Base-by-base conservation (phyloP, 164 flowering plant genomes). In the Vitis riparia region DNA sequence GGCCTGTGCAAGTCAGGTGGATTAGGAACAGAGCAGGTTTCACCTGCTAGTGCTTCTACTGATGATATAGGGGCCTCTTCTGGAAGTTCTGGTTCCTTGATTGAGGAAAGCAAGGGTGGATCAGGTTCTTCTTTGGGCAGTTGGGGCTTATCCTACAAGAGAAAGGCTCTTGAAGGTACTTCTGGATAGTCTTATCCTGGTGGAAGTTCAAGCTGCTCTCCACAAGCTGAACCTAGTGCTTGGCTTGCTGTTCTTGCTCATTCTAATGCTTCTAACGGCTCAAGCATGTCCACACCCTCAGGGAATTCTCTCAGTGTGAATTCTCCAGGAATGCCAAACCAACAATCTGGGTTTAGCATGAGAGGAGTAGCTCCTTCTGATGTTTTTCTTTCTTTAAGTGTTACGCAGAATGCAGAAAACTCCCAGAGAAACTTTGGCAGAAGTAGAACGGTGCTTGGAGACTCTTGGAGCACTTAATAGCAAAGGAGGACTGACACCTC, bases 391-490 rank as follows among this genome's bases (percentile, higher is more conserved):
- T 72, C 84, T 44, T 64, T 64, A 53, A 60, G 72, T 67, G 56
- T 68, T 32, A 68, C 17, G 17, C 76, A 3, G 74, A 71, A 68
- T 68, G 62, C 62, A 11, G 90, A 83, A 65, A 72, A 29, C 68
- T 59, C 76, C 5, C 23, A 65, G 14, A 80, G 92, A 74, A 80
- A 88, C 93, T 8, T 53, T 95, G 77, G 59, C 50, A 44, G 92
- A 88, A 84, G 98, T 98, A 29, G 97, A 90, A 70, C 79, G 66
- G 55, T 91, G 97, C 78, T 83, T 95, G 68, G 85, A 87, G 83
- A 75, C 84, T 74, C 91, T 95, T 59, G 93, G 84, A 74, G 23
- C 23, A 19, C 23, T 19, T 19, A 19, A 19, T 19, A 19, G 23
- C 61, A 56, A 76, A 50, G 95, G 98, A 62, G 87, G 75, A 67